These are phyloP conservation scores for Penicillium corylophilum DNA, from an alignment of 2,329 filamentous ascomycete species.

Conservation along the genomic window DNA sequence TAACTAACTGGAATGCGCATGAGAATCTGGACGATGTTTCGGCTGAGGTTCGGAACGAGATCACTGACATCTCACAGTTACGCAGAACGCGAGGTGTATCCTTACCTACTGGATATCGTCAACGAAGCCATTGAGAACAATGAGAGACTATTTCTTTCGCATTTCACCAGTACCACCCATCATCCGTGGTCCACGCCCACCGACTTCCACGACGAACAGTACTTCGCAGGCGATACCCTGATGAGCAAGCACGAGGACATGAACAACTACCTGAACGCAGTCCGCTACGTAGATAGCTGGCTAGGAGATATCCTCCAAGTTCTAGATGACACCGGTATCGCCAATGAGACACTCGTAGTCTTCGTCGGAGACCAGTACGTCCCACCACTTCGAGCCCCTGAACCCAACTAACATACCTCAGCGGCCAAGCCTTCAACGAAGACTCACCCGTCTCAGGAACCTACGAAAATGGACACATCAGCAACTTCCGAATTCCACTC, in stretches of 20 bases:
- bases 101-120: slow-evolving; percentile 32
- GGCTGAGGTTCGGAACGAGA: neutral
- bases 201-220: slow-evolving; percentile 27
- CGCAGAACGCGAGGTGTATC: slow-evolving; percentile 24
- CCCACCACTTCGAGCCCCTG: no score
- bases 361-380: slow-evolving; percentile 44
- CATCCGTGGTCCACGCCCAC: slow-evolving; percentile 44
- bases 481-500: slow-evolving; percentile 46
- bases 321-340: slow-evolving; percentile 45
- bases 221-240: slow-evolving; percentile 22
- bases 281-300: slow-evolving; percentile 43
- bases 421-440: slow-evolving; percentile 45
- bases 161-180: slow-evolving; percentile 39
- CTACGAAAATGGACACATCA: slow-evolving; percentile 47
- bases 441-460: slow-evolving; percentile 40
- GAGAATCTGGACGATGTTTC: no score
- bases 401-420: slow-evolving; percentile 11
- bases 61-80: neutral
- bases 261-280: slow-evolving; percentile 45
- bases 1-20: no score
- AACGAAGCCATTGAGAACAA: slow-evolving; percentile 24
- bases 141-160: slow-evolving; percentile 30
- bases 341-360: slow-evolving; percentile 47
- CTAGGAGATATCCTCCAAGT: slow-evolving; percentile 40
- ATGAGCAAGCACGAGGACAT: slow-evolving; percentile 32